phyloP scores from a whole-genome alignment of 2,329 filamentous ascomycete genomes.

The Xylariaceae sp. region DNA sequence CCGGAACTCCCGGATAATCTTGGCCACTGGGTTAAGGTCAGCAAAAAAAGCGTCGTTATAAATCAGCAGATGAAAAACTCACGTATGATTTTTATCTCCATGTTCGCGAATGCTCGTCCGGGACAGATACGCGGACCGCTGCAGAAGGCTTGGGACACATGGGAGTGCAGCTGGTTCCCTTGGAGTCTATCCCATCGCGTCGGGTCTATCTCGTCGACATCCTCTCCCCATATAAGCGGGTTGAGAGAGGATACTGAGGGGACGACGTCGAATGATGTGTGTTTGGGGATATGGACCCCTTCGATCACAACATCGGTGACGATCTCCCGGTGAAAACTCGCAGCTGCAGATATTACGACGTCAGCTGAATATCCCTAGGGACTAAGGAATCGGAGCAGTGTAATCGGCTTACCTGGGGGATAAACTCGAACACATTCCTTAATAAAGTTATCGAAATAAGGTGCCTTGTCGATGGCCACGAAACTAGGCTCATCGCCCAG shows the following conservation, averaged over 20 bases:
- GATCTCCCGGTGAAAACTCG: conserved; percentile 17
- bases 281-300: conserved; percentile 23
- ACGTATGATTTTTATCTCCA: conserved; percentile 24
- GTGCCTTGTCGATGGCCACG: conserved; percentile 28
- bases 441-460: conserved; percentile 34
- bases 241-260: conserved; percentile 19
- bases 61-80: background rate
- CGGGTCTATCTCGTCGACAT: conserved; percentile 20
- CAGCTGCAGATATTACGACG: conserved; percentile 4
- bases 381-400: background rate
- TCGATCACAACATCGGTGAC: conserved; percentile 18
- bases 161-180: conserved; percentile 28
- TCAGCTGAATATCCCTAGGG: background rate
- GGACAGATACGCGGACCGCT: conserved; percentile 28
- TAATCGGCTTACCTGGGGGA: conserved; percentile 25
- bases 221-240: conserved; percentile 22
- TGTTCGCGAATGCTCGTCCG: conserved; percentile 24
- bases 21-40: conserved; percentile 1
- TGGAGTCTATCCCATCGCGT: conserved; percentile 23
- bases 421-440: conserved; percentile 34
- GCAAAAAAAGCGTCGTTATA: background rate
- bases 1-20: background rate
- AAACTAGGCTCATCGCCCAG: conserved; percentile 20
- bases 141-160: conserved; percentile 26
- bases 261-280: conserved; percentile 23